Conservation (phyloP, 345 rosid genomes). For the Eucalyptus paniculata region DNA sequence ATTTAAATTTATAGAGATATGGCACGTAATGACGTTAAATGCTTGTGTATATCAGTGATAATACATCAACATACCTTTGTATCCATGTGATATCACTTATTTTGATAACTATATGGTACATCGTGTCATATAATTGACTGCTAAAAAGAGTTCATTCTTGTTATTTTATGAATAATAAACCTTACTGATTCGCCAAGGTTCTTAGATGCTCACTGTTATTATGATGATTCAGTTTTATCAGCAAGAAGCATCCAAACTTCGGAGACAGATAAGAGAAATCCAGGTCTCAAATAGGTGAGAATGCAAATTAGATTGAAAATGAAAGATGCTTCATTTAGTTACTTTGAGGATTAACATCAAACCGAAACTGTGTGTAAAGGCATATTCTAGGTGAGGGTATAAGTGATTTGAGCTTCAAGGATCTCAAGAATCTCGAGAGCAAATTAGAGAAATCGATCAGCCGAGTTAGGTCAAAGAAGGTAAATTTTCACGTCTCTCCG, state of each 20-base stretch:
- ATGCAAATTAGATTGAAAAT: background rate
- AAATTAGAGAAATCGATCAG: constrained; percentile 75
- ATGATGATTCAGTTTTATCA: constrained; percentile 52
- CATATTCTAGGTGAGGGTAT: constrained; percentile 80
- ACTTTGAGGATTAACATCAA: background rate
- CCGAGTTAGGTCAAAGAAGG: constrained; percentile 87
- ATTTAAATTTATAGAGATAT: background rate
- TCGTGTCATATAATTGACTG: background rate
- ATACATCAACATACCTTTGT: background rate
- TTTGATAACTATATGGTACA: background rate
- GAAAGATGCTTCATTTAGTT: background rate
- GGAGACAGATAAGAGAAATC: constrained; percentile 59
- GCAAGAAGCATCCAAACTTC: constrained; percentile 78
- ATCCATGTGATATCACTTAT: background rate
- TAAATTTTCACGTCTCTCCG: background rate
- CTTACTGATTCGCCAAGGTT: background rate
- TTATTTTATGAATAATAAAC: background rate
- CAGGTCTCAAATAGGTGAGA: constrained; percentile 61
- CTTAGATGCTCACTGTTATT: background rate
- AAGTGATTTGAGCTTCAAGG: constrained; percentile 44
- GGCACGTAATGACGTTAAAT: background rate
- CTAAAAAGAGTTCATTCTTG: background rate
- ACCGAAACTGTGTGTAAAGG: constrained; percentile 12
- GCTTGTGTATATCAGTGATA: background rate
- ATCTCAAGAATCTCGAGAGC: constrained; percentile 68